These are phyloP conservation scores for Cnidoscolus chayamansa DNA, from an alignment of 441 rosid species.

Conservation along the genomic window DNA sequence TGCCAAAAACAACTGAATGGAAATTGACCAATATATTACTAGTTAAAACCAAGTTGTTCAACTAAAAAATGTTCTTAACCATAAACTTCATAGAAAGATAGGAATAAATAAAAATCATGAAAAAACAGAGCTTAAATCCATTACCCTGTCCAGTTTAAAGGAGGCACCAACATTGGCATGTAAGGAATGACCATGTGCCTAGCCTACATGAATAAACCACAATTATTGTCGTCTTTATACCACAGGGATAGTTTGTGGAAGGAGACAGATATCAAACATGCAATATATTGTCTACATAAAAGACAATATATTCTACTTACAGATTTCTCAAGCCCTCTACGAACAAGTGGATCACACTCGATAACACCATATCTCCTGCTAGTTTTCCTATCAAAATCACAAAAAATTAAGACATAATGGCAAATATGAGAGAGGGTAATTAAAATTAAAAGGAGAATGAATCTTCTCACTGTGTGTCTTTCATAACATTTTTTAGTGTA, in stretches of 20 bases:
- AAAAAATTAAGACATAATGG: conserved; percentile 10
- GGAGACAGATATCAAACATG: neutral
- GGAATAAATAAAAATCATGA: neutral
- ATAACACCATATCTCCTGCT: conserved; percentile 90
- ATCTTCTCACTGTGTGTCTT: conserved; percentile 57
- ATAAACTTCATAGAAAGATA: neutral
- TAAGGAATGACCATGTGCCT: conserved; percentile 96
- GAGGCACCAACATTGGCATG: conserved; percentile 96
- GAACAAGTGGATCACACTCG: conserved; percentile 85
- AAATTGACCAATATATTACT: neutral
- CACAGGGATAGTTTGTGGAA: conserved; percentile 1
- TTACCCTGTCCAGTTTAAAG: conserved; percentile 91
- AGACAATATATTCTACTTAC: conserved; percentile 42
- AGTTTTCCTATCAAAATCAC: conserved; percentile 43
- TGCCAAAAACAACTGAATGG: neutral
- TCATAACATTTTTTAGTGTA: conserved; percentile 48
- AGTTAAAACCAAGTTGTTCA: conserved; percentile 10
- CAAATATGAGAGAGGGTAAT: conserved; percentile 7
- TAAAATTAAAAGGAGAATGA: conserved; percentile 16
- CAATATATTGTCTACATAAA: neutral
- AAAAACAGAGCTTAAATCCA: conserved; percentile 25
- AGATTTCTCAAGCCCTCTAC: conserved; percentile 81
- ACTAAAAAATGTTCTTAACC: conserved; percentile 3
- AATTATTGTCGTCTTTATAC: conserved; percentile 22
- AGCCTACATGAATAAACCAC: conserved; percentile 53